phyloP scores from a whole-genome alignment of 1,284 basidiomycete species.

The Pisolithus thermaeus region DNA sequence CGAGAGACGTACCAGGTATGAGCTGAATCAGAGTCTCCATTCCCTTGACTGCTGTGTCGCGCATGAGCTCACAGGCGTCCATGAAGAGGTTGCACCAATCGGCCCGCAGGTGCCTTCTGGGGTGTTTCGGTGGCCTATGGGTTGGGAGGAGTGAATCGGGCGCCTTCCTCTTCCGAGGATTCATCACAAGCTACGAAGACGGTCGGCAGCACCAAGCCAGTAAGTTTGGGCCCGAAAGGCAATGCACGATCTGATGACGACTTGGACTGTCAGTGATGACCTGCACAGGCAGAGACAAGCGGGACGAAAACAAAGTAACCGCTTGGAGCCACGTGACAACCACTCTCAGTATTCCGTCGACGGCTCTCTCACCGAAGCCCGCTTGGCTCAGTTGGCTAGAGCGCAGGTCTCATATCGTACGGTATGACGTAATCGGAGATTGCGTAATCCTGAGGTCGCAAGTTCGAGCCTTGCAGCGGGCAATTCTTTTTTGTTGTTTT shows the following conservation, averaged over 20 bases:
- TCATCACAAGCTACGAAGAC: constrained; percentile 21
- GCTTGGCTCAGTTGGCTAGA: constrained; percentile 28
- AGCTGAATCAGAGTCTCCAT: neutral
- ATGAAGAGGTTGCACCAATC: constrained; percentile 25
- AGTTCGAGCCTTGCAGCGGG: constrained; percentile 54
- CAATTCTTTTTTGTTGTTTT: constrained; percentile 10
- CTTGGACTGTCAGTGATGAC: neutral
- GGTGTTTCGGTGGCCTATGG: constrained; percentile 33
- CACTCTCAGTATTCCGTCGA: no score
- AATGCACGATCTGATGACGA: constrained; percentile 6
- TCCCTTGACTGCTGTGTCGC: constrained; percentile 19
- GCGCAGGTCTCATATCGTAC: constrained; percentile 31
- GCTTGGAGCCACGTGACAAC: no score
- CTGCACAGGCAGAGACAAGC: neutral
- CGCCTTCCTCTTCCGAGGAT: constrained; percentile 34
- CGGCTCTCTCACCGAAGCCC: neutral
- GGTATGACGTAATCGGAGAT: constrained; percentile 20
- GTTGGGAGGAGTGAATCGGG: constrained; percentile 38
- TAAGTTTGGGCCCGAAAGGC: neutral
- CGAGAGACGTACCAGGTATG: neutral
- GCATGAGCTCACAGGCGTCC: constrained; percentile 19
- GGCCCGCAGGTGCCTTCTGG: constrained; percentile 25
- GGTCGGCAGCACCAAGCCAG: constrained; percentile 7
- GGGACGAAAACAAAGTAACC: neutral
- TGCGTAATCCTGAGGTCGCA: constrained; percentile 51